Evolutionary conservation across 805 yeast species (phyloP), one percentile per base, ranked within the genome.

Genomic region (Candida lessepsii): DNA sequence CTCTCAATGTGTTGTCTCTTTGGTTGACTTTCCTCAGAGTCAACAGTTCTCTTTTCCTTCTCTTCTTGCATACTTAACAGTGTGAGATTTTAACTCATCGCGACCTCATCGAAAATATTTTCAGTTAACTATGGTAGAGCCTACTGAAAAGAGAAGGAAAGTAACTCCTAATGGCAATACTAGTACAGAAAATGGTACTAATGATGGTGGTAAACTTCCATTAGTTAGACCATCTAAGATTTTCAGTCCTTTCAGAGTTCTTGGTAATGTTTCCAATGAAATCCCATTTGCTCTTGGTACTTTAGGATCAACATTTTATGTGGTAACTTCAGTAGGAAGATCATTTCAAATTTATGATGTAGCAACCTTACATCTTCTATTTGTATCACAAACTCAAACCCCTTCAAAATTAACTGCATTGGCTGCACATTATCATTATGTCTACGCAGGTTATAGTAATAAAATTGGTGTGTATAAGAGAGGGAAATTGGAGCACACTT

Each of bases 281-380:
- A 70, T 75, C 2, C 98, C 98, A 2, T 87, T 90, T 57, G 86
- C 96, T 5, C 70, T 88, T 15, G 95, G 98, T 19, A 80, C 91
- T 2, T 71, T 91, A 44, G 99, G 99, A 38, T 75, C 86, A 11
- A 80, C 95, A 1, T 90, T 85, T 53, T 85, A 90, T 54, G 78
- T 88, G 28, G 95, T 83, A 13, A 91, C 98, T 0, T 81, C 86
- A 32, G 96, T 93, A 16, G 98, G 97, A 2, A 73, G 80, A 39
- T 75, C 91, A 1, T 87, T 93, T 67, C 98, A 91, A 60, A 87
- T 93, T 20, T 93, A 86, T 56, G 99, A 93, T 65, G 96, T 86
- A 53, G 80, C 91, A 23, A 87, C 86, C 5, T 67, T 91, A 46
- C 93, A 86, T 50, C 67, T 91, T 47, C 66, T 91, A 16, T 91